Evolutionary conservation across 129 eudicot species (phyloP).

Genomic region (Pseudognaphalium luteoalbum): DNA sequence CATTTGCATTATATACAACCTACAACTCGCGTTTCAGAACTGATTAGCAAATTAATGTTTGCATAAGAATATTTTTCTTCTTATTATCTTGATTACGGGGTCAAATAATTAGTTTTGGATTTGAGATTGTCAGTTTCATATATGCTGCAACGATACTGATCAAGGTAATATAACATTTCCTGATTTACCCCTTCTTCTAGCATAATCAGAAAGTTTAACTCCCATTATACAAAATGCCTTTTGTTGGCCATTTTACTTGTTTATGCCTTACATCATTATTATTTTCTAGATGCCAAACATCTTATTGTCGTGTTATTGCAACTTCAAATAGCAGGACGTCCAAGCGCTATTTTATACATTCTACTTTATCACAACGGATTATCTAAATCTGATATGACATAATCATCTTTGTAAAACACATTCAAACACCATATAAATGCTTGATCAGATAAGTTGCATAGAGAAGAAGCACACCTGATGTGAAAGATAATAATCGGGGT

Average conservation of each 20-base stretch:
- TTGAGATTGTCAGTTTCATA: neutral
- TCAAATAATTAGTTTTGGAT: constrained; percentile 9
- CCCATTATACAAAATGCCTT: neutral
- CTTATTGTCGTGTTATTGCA: no score
- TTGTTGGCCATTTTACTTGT: neutral
- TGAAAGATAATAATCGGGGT: constrained; percentile 78
- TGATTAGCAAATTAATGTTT: neutral
- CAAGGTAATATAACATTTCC: no score
- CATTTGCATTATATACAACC: constrained; percentile 92
- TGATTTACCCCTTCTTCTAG: no score
- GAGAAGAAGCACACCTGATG: constrained; percentile 61
- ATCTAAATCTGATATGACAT: no score
- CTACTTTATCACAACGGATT: no score
- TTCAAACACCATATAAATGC: constrained; percentile 1
- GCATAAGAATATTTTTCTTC: neutral
- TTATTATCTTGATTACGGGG: neutral
- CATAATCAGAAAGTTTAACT: no score
- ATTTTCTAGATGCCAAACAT: no score
- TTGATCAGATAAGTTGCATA: neutral
- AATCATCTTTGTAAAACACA: neutral
- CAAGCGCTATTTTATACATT: no score
- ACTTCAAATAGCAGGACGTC: no score
- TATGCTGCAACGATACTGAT: neutral
- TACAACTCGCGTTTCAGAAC: constrained; percentile 27
- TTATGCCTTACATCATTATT: neutral